phyloP scores from a whole-genome alignment of 768 basidiomycete species.

The Myochromella boudieri region DNA sequence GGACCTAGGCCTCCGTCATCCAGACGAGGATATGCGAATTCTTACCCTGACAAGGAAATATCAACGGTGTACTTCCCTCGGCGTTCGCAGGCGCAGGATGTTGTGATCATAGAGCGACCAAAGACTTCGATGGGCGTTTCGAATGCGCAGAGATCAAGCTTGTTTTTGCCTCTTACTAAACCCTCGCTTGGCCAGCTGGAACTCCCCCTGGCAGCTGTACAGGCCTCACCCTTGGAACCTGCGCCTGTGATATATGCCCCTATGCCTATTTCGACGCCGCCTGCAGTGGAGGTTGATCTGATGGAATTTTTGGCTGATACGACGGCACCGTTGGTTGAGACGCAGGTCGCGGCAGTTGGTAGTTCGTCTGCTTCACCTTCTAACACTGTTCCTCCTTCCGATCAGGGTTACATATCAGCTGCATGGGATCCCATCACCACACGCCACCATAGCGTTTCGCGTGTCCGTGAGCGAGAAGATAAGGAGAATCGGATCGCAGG shows the following conservation, averaged over 20 bases:
- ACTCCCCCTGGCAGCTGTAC: constrained; percentile 12
- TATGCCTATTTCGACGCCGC: constrained; percentile 9
- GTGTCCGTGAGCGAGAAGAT: constrained; percentile 23
- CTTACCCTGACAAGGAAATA: constrained; percentile 7
- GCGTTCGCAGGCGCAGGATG: constrained; percentile 13
- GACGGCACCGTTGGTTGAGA: background rate
- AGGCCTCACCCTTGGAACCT: constrained; percentile 5
- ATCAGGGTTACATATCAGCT: background rate
- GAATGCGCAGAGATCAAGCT: constrained; percentile 21
- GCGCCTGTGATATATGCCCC: constrained; percentile 19
- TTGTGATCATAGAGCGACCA: constrained; percentile 14
- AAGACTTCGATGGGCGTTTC: constrained; percentile 5
- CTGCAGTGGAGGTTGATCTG: constrained; percentile 10
- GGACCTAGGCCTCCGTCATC: constrained; percentile 33
- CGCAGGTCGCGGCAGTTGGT: background rate
- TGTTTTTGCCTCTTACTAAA: constrained; percentile 13
- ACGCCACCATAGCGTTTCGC: constrained; percentile 11
- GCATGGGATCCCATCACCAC: background rate
- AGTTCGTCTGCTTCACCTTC: background rate
- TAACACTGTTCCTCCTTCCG: background rate
- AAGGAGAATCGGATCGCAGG: constrained; percentile 43
- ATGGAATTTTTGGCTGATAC: background rate
- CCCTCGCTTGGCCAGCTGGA: constrained; percentile 8
- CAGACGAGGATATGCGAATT: constrained; percentile 35
- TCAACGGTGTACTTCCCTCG: constrained; percentile 20